Evolutionary conservation across 2,329 filamentous ascomycete genomes (phyloP).

Genomic region (Meredithiella fracta): DNA sequence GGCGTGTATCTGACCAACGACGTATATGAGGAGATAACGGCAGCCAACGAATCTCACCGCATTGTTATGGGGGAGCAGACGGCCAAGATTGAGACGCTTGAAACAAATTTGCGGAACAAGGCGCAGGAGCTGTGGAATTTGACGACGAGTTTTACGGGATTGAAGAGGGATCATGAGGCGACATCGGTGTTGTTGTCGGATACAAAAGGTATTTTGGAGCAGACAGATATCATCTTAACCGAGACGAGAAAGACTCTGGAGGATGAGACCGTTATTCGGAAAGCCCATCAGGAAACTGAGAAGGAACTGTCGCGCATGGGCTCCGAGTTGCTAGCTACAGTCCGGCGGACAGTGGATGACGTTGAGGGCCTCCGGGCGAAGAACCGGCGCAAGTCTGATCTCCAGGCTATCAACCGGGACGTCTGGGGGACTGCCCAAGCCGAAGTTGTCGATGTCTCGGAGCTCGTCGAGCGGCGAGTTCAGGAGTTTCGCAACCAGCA

Average conservation of each 20-base stretch:
- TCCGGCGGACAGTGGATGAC: conserved; percentile 63
- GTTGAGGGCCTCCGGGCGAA: conserved; percentile 74
- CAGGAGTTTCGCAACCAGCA: conserved; percentile 58
- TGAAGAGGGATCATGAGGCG: conserved; percentile 80
- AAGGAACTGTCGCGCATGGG: conserved; percentile 58
- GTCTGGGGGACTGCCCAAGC: conserved; percentile 63
- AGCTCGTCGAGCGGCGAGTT: conserved; percentile 59
- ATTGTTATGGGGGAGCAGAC: conserved; percentile 86
- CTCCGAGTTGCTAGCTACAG: conserved; percentile 56
- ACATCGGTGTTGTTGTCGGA: conserved; percentile 57
- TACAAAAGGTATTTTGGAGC: conserved; percentile 65
- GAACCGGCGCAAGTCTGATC: conserved; percentile 65
- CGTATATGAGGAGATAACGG: conserved; percentile 76
- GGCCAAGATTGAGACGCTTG: conserved; percentile 82
- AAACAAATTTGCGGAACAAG: conserved; percentile 79
- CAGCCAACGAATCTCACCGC: conserved; percentile 77
- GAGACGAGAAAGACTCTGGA: conserved; percentile 60
- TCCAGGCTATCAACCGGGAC: conserved; percentile 63
- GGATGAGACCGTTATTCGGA: conserved; percentile 64
- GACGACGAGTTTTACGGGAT: conserved; percentile 68
- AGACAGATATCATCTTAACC: conserved; percentile 70
- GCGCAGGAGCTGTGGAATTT: conserved; percentile 80
- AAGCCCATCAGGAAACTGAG: conserved; percentile 77
- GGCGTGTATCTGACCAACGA: conserved; percentile 88
- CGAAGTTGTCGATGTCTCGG: conserved; percentile 61